A percentile compares a stretch with the other conserved stretches of the same genome.
Conservation (phyloP, 1,284 basidiomycete species). For the Neolentinus lepideus region DNA sequence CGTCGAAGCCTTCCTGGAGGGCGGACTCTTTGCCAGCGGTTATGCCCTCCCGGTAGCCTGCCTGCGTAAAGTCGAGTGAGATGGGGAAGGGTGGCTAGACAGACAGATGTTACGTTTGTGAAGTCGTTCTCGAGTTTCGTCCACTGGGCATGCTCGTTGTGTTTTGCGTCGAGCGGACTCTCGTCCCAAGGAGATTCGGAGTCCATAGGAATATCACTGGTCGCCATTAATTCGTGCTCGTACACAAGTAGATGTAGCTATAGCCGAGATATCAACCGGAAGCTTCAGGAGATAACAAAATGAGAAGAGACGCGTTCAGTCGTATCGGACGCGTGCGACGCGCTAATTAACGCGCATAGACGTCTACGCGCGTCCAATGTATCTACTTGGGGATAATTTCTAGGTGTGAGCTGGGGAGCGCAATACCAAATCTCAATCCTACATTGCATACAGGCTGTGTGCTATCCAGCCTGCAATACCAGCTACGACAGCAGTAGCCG, state of each 20-base stretch:
- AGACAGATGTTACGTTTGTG: not conserved
- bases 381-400: too few relatives aligned
- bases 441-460: not conserved
- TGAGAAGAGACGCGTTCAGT: too few relatives aligned
- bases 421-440: not conserved
- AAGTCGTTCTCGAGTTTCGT: not conserved
- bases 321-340: too few relatives aligned
- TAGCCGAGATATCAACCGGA: too few relatives aligned
- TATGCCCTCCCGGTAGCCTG: conserved; percentile 85
- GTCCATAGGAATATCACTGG: too few relatives aligned
- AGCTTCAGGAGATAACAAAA: too few relatives aligned
- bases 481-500: not conserved
- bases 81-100: conserved; percentile 3
- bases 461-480: conserved; percentile 2
- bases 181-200: not conserved
- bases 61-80: conserved; percentile 35
- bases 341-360: too few relatives aligned
- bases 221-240: too few relatives aligned
- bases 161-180: not conserved
- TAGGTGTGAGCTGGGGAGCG: not conserved
- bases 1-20: conserved; percentile 78
- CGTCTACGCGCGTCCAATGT: too few relatives aligned
- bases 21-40: conserved; percentile 76
- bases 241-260: too few relatives aligned
- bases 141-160: not conserved